Conservation (phyloP, 441 rosid genomes). For the Metrosideros polymorpha region DNA sequence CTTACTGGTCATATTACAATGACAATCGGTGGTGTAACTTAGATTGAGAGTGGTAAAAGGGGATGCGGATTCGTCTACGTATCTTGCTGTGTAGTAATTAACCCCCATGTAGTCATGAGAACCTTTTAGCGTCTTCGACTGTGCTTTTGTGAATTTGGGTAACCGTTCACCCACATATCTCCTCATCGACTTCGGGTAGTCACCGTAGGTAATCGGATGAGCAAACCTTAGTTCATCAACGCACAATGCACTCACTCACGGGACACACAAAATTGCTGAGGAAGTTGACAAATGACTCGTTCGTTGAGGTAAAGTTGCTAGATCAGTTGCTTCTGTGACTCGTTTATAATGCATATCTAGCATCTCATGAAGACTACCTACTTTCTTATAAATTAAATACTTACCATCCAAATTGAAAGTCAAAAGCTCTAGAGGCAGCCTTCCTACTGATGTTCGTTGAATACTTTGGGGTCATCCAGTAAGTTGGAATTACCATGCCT, state of each 20-base stretch:
- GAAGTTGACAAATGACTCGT: neutral
- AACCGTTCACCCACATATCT: slow-evolving; percentile 20
- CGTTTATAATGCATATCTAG: neutral
- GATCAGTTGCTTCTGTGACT: neutral
- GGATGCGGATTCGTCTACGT: slow-evolving; percentile 5
- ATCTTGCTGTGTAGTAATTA: slow-evolving; percentile 28
- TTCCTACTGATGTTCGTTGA: neutral
- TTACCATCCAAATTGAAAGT: slow-evolving; percentile 28
- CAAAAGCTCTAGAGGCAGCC: slow-evolving; percentile 27
- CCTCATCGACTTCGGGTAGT: slow-evolving; percentile 32
- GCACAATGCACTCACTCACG: neutral
- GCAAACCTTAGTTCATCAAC: slow-evolving; percentile 11
- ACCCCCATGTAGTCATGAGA: slow-evolving; percentile 34
- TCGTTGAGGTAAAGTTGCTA: neutral
- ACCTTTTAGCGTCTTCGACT: slow-evolving; percentile 11
- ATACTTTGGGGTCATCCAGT: slow-evolving; percentile 27
- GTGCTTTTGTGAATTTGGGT: slow-evolving; percentile 21
- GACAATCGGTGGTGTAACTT: slow-evolving; percentile 3
- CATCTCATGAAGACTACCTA: neutral
- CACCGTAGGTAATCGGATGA: slow-evolving; percentile 33
- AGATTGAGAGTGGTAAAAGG: neutral
- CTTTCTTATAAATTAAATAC: neutral
- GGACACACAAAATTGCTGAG: neutral
- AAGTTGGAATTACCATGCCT: slow-evolving; percentile 19
- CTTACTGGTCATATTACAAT: neutral